Base-by-base conservation (phyloP, 148 eudicot genomes). In the Cornus controversa region DNA sequence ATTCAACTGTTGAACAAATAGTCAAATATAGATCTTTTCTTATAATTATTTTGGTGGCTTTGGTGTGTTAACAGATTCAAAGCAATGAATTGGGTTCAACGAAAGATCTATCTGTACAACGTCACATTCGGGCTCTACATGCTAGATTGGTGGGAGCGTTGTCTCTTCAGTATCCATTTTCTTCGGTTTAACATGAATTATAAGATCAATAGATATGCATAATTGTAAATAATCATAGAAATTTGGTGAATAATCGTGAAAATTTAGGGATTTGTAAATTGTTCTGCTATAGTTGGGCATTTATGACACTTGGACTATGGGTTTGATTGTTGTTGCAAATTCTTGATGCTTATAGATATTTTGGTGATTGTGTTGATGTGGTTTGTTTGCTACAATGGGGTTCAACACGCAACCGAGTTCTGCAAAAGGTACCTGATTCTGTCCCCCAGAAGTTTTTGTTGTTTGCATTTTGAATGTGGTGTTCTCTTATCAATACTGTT, bases 101-200 rank as follows among this genome's bases (percentile, higher is more conserved):
- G 98, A 71, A 93, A 93, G 83, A 89, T 93, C 68, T 93, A 87
- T 76, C 92, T 91, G 14, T 91, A 93, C 88, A 93, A 93, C 75
- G 92, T 91, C 72, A 93, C 96, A n/a, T 91, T 93, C 78, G 98
- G 98, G n/a, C 90, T 93, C 66, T 91, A 89, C 86, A 91, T 91
- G 98, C 73, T 93, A 20, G 98, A 93, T 82, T 90, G 94, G 90
- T 93, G 98, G 98, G 98, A 93, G 84, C 90, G 98, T 47, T 88
- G 66, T 74, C 92, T 93, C 64, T 91, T 93, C 85, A 93, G 98
- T 93, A 93, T 93, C 98, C 98, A 91, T 70, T 68, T 66, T 31
- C 8, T 23, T 36, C 27, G 31, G 69, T 69, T 62, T 58, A 15
- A 50, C 57, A 50, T 50, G 18, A 11, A 50, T 50, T 50, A 50